Evolutionary conservation across 2,329 filamentous ascomycete species (phyloP).

Genomic region (Fusarium camptoceras): DNA sequence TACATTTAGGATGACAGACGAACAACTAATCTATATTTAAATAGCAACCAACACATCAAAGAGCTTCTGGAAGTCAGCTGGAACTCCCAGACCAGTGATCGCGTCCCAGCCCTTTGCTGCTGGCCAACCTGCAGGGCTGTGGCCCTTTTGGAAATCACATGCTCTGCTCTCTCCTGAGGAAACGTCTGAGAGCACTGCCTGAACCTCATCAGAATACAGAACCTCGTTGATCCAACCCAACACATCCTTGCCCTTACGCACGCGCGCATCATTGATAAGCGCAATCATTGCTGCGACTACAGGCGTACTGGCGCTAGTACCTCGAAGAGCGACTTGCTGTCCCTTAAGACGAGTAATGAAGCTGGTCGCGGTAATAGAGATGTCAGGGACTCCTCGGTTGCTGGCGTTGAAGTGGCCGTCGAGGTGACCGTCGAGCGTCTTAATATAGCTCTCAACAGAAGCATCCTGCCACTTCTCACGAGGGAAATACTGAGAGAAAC

Average conservation of each 20-base stretch:
- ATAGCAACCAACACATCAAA: constrained; percentile 49
- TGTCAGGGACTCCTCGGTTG: constrained; percentile 64
- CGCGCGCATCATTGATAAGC: constrained; percentile 65
- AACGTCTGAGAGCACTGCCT: constrained; percentile 56
- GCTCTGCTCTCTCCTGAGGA: constrained; percentile 54
- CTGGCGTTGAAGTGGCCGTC: constrained; percentile 57
- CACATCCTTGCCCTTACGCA: constrained; percentile 59
- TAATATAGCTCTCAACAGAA: constrained; percentile 56
- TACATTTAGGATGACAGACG: not conserved
- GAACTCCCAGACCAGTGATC: constrained; percentile 63
- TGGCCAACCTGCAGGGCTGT: constrained; percentile 57
- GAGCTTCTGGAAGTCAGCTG: constrained; percentile 56
- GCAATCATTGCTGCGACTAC: constrained; percentile 66
- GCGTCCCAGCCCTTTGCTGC: constrained; percentile 60
- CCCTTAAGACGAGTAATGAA: constrained; percentile 58
- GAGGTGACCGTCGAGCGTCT: constrained; percentile 56
- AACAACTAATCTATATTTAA: not conserved
- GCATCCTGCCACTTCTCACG: constrained; percentile 60
- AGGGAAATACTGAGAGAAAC: constrained; percentile 64
- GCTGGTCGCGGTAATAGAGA: constrained; percentile 68
- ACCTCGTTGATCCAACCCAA: constrained; percentile 66
- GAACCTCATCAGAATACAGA: constrained; percentile 57
- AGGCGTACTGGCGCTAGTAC: constrained; percentile 66
- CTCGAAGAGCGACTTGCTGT: constrained; percentile 47
- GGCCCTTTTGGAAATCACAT: constrained; percentile 53